Percentiles rank a stretch among this genome's conserved stretches.
These are phyloP conservation scores for Pachyrhizus erosus DNA, from an alignment of 306 rosid genomes.

Conservation along the genomic window DNA sequence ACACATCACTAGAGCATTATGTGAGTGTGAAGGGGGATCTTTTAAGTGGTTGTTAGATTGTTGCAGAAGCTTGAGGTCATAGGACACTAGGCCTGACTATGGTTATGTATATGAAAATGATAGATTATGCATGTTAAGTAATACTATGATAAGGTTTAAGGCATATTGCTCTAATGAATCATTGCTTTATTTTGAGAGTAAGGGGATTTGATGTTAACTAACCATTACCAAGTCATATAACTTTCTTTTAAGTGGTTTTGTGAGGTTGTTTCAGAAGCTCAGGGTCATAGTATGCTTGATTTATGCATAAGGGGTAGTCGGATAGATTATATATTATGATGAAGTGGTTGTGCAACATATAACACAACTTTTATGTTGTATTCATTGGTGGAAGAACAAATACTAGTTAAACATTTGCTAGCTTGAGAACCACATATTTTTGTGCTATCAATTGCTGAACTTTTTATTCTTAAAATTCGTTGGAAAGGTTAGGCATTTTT, in stretches of 20 bases:
- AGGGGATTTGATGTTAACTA: neutral
- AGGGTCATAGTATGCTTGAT: neutral
- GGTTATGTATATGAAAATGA: neutral
- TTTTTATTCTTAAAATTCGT: neutral
- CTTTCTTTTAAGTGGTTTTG: neutral
- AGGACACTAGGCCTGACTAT: neutral
- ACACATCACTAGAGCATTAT: constrained; percentile 12
- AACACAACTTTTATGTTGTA: neutral
- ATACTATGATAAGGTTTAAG: neutral
- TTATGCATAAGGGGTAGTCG: neutral
- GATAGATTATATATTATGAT: constrained; percentile 1
- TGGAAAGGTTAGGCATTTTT: constrained; percentile 6
- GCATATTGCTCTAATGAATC: neutral
- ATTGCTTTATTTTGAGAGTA: neutral
- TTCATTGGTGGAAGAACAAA: constrained; percentile 20
- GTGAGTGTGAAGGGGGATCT: neutral
- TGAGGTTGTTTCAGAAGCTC: constrained; percentile 17
- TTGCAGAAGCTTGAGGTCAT: neutral
- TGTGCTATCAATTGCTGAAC: constrained; percentile 2
- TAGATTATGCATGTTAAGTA: neutral
- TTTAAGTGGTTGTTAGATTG: neutral
- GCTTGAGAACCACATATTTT: constrained; percentile 8
- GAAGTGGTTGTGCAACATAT: neutral
- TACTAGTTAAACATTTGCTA: constrained; percentile 13
- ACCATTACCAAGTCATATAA: constrained; percentile 2